These are phyloP conservation scores for Thuidium tamariscinum DNA, from an alignment of 225 moss, liverwort and hornwort genomes.

Conservation along the genomic window DNA sequence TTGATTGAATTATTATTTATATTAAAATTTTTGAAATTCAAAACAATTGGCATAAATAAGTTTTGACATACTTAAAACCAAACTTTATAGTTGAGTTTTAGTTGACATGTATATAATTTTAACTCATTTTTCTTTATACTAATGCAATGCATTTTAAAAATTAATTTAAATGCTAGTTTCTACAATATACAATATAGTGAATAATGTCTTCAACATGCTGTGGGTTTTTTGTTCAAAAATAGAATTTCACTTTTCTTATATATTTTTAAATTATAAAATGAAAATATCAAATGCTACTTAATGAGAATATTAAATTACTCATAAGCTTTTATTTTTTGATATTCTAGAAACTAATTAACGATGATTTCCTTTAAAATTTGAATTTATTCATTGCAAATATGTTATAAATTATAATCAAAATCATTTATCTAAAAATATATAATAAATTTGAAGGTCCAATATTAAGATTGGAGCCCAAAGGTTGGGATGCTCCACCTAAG, in stretches of 20 bases:
- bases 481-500: constrained; percentile 29
- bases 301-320: no score
- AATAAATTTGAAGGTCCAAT: constrained; percentile 13
- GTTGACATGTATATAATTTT: neutral
- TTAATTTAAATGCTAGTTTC: accelerated
- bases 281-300: no score
- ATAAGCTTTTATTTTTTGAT: neutral
- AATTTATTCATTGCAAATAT: neutral
- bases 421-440: neutral
- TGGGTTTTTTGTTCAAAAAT: neutral
- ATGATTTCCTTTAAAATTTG: neutral
- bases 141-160: neutral
- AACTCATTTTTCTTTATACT: neutral
- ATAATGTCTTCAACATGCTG: neutral
- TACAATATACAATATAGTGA: no score
- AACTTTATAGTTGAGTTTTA: no score
- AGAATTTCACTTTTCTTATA: neutral
- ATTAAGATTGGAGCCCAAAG: constrained; percentile 30
- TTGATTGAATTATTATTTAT: neutral
- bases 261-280: no score
- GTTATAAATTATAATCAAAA: neutral
- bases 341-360: neutral
- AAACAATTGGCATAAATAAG: neutral
- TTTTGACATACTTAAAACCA: neutral
- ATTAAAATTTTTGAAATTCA: neutral